Conservation (phyloP, 306 rosid genomes). For the Cyclanthera cordifolia region DNA sequence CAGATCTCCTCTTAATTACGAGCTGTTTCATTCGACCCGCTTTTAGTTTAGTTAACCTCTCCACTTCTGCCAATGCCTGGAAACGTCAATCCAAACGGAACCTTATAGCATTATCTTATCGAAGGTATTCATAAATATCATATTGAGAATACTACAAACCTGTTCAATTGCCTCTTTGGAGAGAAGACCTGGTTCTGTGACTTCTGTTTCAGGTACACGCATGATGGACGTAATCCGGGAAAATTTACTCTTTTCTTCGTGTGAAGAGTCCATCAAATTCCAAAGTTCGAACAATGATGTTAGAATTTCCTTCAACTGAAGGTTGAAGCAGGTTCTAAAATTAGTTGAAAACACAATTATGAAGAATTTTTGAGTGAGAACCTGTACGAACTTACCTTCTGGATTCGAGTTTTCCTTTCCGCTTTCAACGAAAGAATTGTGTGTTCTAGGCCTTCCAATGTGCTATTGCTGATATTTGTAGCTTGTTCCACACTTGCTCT, state of each 20-base stretch:
- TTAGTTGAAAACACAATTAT: neutral
- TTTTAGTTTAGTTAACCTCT: constrained; percentile 66
- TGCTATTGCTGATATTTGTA: constrained; percentile 72
- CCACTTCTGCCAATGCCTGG: constrained; percentile 85
- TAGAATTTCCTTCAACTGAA: constrained; percentile 74
- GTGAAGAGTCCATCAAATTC: constrained; percentile 95
- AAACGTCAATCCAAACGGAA: constrained; percentile 10
- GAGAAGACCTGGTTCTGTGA: constrained; percentile 58
- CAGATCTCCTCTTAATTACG: constrained; percentile 73
- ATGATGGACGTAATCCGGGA: constrained; percentile 41
- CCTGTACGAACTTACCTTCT: constrained; percentile 38
- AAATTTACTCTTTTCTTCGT: constrained; percentile 60
- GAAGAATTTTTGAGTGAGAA: constrained; percentile 6
- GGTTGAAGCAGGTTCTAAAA: constrained; percentile 11
- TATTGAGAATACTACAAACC: constrained; percentile 32
- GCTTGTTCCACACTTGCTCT: constrained; percentile 55
- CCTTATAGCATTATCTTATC: constrained; percentile 8
- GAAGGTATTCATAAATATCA: neutral
- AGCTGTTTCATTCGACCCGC: constrained; percentile 97
- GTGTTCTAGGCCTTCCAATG: constrained; percentile 81
- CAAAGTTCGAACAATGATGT: constrained; percentile 66
- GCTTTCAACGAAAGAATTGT: constrained; percentile 54
- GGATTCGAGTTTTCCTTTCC: constrained; percentile 60
- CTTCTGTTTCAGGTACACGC: constrained; percentile 46
- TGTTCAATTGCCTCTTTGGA: constrained; percentile 59